phyloP scores from a whole-genome alignment of 192 early-diverging fungal species.

The Nowakowskiella sp. region DNA sequence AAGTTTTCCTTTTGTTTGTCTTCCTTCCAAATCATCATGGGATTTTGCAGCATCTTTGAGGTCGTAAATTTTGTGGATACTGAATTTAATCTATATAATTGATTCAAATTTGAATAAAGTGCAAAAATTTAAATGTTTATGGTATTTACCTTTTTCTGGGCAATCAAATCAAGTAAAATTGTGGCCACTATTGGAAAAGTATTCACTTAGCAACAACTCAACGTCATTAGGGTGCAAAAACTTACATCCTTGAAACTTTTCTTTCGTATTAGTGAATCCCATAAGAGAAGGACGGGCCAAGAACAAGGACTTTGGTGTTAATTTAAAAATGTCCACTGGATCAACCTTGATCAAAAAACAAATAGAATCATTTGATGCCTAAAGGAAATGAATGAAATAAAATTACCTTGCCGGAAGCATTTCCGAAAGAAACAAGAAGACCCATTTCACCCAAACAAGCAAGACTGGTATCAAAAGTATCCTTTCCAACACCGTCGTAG shows the following conservation, averaged over 20 bases:
- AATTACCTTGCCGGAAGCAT: conserved; percentile 71
- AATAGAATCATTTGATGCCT: conserved; percentile 1
- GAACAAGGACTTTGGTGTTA: conserved; percentile 63
- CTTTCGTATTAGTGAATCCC: conserved; percentile 55
- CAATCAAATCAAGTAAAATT: conserved; percentile 50
- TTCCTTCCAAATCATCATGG: conserved; percentile 73
- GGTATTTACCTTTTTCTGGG: conserved; percentile 23
- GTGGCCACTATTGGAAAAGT: conserved; percentile 34
- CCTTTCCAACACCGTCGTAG: conserved; percentile 87
- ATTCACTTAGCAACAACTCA: neutral
- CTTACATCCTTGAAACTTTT: conserved; percentile 56
- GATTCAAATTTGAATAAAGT: neutral
- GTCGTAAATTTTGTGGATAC: conserved; percentile 67
- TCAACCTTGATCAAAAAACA: conserved; percentile 38
- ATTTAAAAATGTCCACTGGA: conserved; percentile 40
- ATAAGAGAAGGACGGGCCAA: conserved; percentile 69
- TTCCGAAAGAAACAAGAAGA: conserved; percentile 77
- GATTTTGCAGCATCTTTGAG: conserved; percentile 67
- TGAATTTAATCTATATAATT: conserved; percentile 44
- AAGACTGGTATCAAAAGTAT: conserved; percentile 70
- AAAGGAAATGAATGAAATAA: conserved; percentile 40
- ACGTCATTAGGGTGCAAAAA: neutral
- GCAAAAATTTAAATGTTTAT: neutral
- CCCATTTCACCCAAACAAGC: conserved; percentile 57
- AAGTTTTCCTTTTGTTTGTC: too few species aligned